These are phyloP conservation scores for Coprinopsis strossmayeri DNA, from an alignment of 768 basidiomycete species.

Conservation along the genomic window DNA sequence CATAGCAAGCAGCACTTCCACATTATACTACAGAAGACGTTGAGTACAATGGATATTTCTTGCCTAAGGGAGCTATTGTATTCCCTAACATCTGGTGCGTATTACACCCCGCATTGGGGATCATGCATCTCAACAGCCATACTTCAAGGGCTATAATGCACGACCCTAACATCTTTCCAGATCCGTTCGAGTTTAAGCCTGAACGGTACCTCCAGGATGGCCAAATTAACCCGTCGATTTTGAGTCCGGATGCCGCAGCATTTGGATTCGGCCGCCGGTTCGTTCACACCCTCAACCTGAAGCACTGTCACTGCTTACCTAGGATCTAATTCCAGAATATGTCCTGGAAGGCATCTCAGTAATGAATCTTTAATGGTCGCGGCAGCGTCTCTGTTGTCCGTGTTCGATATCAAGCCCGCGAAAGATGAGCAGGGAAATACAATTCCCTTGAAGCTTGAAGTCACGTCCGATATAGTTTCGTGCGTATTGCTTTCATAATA, in stretches of 20 bases:
- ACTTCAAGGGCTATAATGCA: slow-evolving; percentile 17
- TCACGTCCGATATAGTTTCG: neutral
- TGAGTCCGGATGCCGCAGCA: slow-evolving; percentile 6
- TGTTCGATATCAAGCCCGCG: slow-evolving; percentile 16
- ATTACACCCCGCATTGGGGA: neutral
- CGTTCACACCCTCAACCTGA: neutral
- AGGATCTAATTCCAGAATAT: slow-evolving; percentile 10
- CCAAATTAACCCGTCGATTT: slow-evolving; percentile 10
- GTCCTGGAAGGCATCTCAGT: slow-evolving; percentile 21
- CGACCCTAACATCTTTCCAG: slow-evolving; percentile 22
- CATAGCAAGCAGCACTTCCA: slow-evolving; percentile 10
- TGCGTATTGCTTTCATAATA: too few relatives aligned
- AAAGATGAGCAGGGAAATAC: slow-evolving; percentile 11
- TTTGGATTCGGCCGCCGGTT: slow-evolving; percentile 18
- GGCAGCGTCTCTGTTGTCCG: slow-evolving; percentile 15
- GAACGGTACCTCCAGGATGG: slow-evolving; percentile 20
- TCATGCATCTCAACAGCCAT: neutral
- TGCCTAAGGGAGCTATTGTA: slow-evolving; percentile 26
- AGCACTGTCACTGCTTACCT: neutral
- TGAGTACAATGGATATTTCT: slow-evolving; percentile 28
- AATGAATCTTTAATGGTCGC: slow-evolving; percentile 15
- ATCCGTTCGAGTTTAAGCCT: slow-evolving; percentile 27
- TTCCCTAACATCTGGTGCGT: slow-evolving; percentile 18
- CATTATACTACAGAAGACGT: slow-evolving; percentile 20
- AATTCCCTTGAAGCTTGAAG: slow-evolving; percentile 1